Evolutionary conservation across 768 basidiomycete genomes (phyloP).

Genomic region (Russula olivacea): DNA sequence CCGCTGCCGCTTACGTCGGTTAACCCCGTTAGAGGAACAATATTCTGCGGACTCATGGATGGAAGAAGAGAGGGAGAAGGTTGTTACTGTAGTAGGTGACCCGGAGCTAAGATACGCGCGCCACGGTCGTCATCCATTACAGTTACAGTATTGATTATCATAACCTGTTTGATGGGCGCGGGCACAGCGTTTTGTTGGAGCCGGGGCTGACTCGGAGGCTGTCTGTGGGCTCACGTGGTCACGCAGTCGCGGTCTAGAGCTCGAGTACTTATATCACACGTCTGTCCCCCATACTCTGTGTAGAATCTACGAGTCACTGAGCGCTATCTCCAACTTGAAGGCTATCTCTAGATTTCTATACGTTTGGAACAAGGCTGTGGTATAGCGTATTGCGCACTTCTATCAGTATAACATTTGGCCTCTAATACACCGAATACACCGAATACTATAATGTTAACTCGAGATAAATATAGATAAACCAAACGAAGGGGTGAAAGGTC

Average conservation of each 20-base stretch:
- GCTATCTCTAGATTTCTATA: too few species aligned
- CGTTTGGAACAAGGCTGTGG: too few species aligned
- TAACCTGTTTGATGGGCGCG: background rate
- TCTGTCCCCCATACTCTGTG: too few species aligned
- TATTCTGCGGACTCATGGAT: slow-evolving; percentile 11
- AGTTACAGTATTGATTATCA: background rate
- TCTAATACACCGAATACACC: background rate
- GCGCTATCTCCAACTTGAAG: too few species aligned
- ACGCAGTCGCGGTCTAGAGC: too few species aligned
- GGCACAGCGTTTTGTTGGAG: background rate
- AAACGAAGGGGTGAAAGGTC: background rate
- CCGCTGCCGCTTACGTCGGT: slow-evolving; percentile 1
- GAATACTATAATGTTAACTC: background rate
- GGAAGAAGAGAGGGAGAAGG: background rate
- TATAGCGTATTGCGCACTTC: too few species aligned
- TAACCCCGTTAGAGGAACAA: slow-evolving; percentile 2
- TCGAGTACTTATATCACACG: too few species aligned
- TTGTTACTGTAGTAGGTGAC: background rate
- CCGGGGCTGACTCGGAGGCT: too few species aligned
- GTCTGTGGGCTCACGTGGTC: too few species aligned
- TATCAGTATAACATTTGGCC: too few species aligned
- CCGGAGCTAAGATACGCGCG: background rate
- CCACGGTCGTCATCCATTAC: background rate
- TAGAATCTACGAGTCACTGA: too few species aligned
- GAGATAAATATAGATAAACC: background rate